These are phyloP conservation scores for Teratosphaeriaceae sp. DNA, from an alignment of 2,329 filamentous ascomycete genomes.

Conservation along the genomic window DNA sequence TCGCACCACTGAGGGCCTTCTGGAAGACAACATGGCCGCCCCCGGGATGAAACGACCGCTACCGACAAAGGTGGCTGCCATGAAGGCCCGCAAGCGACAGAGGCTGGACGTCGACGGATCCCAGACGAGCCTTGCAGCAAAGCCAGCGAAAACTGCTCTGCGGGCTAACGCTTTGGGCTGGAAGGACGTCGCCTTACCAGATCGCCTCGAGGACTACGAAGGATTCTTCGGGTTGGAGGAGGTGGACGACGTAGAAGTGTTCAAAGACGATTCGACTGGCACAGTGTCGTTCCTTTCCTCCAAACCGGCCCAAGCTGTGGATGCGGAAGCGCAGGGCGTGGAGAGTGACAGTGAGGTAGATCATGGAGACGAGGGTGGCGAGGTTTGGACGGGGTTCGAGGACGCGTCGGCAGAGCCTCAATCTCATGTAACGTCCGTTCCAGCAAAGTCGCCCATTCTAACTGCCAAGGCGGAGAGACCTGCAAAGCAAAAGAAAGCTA, in stretches of 20 bases:
- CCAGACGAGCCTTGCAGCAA: constrained; percentile 6
- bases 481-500: constrained; percentile 16
- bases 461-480: constrained; percentile 18
- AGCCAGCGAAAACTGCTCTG: constrained; percentile 8
- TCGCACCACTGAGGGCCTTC: no score
- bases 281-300: constrained; percentile 32
- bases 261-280: constrained; percentile 51
- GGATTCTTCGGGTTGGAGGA: constrained; percentile 84
- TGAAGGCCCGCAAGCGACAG: constrained; percentile 38
- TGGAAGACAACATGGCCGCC: constrained; percentile 17
- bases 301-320: constrained; percentile 14
- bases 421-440: no score
- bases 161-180: constrained; percentile 49
- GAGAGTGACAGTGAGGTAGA: constrained; percentile 20
- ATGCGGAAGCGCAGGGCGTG: constrained; percentile 10
- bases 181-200: constrained; percentile 61
- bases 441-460: no score
- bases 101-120: constrained; percentile 27
- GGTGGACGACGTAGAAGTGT: constrained; percentile 82
- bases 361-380: constrained; percentile 31
- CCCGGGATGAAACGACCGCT: constrained; percentile 30
- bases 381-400: constrained; percentile 60
- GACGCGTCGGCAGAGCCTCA: constrained; percentile 12
- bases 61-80: constrained; percentile 32
- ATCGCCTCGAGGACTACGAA: constrained; percentile 79